Evolutionary conservation across 257 asterid genomes (phyloP).

Genomic region (Galeopsis tetrahit): DNA sequence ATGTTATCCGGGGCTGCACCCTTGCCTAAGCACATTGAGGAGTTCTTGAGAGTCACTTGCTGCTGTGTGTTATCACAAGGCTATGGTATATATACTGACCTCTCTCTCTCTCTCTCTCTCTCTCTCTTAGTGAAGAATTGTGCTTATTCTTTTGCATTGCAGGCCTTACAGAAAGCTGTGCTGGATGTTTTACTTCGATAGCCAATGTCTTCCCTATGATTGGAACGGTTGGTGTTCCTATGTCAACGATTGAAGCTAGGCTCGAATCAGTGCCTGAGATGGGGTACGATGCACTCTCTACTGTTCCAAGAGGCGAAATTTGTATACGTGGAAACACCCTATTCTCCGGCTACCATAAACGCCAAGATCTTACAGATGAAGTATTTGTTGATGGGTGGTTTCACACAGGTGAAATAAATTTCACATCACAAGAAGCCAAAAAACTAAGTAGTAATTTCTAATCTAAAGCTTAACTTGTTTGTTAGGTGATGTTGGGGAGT

Average conservation of each 20-base stretch:
- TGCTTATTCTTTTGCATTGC: slow-evolving; percentile 19
- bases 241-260: slow-evolving; percentile 83
- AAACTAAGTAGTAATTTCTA: not conserved
- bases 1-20: slow-evolving; percentile 97
- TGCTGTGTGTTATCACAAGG: slow-evolving; percentile 85
- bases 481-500: slow-evolving; percentile 89
- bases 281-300: slow-evolving; percentile 86
- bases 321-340: slow-evolving; percentile 82
- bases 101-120: not conserved
- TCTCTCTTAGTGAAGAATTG: not conserved
- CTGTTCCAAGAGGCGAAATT: slow-evolving; percentile 82
- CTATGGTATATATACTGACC: slow-evolving; percentile 56
- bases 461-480: not conserved
- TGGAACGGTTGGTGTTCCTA: slow-evolving; percentile 91
- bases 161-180: slow-evolving; percentile 91
- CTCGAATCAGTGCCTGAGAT: slow-evolving; percentile 94
- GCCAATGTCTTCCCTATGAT: slow-evolving; percentile 75
- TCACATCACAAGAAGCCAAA: not conserved
- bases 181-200: slow-evolving; percentile 85
- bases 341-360: slow-evolving; percentile 85
- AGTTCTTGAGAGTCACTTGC: slow-evolving; percentile 88
- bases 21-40: slow-evolving; percentile 81
- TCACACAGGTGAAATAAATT: slow-evolving; percentile 69
- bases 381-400: slow-evolving; percentile 91
- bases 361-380: slow-evolving; percentile 74